These are phyloP conservation scores for Alternaria arbusti DNA, from an alignment of 2,329 filamentous ascomycete species.

Conservation along the genomic window DNA sequence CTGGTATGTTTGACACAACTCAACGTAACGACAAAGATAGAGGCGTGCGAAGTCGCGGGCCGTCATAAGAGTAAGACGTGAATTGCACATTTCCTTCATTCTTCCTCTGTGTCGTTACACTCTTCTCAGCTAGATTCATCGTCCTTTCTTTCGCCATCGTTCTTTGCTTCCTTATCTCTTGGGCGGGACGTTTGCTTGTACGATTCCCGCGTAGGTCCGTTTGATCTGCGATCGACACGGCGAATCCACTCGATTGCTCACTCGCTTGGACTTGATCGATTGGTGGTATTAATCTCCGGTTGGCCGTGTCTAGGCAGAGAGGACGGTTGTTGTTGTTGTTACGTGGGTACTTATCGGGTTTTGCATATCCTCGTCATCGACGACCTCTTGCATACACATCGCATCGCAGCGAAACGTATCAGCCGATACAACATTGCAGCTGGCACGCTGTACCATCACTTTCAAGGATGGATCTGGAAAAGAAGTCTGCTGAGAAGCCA, in stretches of 20 bases:
- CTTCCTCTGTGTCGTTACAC: not conserved
- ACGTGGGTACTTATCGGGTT: too few relatives aligned
- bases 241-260: not conserved
- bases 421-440: too few relatives aligned
- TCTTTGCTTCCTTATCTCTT: not conserved
- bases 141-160: not conserved
- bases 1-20: not conserved
- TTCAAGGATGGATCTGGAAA: conserved; percentile 9
- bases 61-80: not conserved
- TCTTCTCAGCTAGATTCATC: not conserved
- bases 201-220: not conserved
- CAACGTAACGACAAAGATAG: conserved; percentile 12
- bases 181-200: not conserved
- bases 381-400: not conserved
- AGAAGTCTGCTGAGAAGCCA: conserved; percentile 18
- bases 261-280: not conserved
- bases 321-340: not conserved
- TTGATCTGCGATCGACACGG: not conserved
- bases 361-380: not conserved
- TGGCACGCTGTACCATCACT: not conserved
- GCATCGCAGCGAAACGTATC: too few relatives aligned
- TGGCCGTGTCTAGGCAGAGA: not conserved
- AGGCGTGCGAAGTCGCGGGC: conserved; percentile 1
- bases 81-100: not conserved
- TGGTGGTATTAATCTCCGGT: not conserved